Evolutionary conservation across 2,329 filamentous ascomycete species (phyloP).

Genomic region (Aureobasidium pullulans): DNA sequence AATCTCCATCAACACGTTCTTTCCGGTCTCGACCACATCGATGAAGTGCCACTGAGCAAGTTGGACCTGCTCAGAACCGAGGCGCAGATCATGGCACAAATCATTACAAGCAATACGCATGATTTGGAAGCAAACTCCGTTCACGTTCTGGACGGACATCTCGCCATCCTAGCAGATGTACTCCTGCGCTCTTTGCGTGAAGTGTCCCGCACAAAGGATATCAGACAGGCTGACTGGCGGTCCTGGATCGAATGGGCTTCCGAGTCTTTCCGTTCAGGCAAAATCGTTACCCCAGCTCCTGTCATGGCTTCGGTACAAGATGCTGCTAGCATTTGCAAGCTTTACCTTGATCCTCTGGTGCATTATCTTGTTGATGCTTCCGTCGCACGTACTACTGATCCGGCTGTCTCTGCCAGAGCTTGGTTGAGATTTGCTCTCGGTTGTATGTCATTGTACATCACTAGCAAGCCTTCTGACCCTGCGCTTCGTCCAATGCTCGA

Average conservation of each 20-base stretch:
- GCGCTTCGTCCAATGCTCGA: slow-evolving; percentile 56
- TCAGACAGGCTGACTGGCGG: slow-evolving; percentile 6
- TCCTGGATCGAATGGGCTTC: slow-evolving; percentile 6
- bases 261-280: not conserved
- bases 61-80: slow-evolving; percentile 36
- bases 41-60: slow-evolving; percentile 8
- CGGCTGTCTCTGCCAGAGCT: slow-evolving; percentile 31
- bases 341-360: slow-evolving; percentile 4
- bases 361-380: slow-evolving; percentile 3
- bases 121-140: slow-evolving; percentile 22
- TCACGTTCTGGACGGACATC: slow-evolving; percentile 19
- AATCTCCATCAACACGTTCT: slow-evolving; percentile 5
- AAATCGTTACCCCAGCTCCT: not conserved
- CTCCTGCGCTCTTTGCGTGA: slow-evolving; percentile 23
- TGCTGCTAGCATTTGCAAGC: not conserved
- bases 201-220: slow-evolving; percentile 20
- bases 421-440: slow-evolving; percentile 72
- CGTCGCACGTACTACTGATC: not conserved
- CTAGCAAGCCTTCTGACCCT: slow-evolving; percentile 81
- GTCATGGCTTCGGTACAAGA: not conserved
- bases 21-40: not conserved
- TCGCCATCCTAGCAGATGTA: slow-evolving; percentile 22
- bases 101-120: slow-evolving; percentile 28
- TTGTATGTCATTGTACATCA: slow-evolving; percentile 72
- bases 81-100: slow-evolving; percentile 30